These are phyloP conservation scores for Camellia lanceoleosa DNA, from an alignment of 148 eudicot species.

Conservation along the genomic window DNA sequence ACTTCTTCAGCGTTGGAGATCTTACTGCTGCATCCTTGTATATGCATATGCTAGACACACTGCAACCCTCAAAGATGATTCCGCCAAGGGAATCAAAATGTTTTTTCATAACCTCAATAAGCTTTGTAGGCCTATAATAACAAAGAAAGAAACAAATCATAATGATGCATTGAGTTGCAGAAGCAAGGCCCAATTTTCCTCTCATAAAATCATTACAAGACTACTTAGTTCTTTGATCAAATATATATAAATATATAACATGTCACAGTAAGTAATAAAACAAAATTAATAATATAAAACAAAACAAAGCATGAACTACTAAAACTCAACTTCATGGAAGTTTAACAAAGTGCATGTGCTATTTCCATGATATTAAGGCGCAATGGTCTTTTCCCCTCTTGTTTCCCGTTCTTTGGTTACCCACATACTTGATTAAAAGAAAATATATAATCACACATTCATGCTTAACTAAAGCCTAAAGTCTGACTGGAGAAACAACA, in stretches of 20 bases:
- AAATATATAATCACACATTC: not conserved
- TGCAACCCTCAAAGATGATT: slow-evolving; percentile 68
- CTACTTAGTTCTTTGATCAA: not conserved
- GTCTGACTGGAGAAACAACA: not conserved
- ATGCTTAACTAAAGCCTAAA: too few species aligned
- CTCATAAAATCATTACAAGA: not conserved
- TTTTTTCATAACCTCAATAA: slow-evolving; percentile 67
- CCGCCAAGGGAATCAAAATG: slow-evolving; percentile 79
- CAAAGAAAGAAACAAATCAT: slow-evolving; percentile 13
- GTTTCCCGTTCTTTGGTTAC: not conserved
- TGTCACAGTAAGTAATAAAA: not conserved
- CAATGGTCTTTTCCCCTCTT: not conserved
- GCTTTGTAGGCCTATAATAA: slow-evolving; percentile 68
- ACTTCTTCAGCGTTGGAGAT: slow-evolving; percentile 7
- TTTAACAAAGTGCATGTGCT: not conserved
- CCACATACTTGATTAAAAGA: not conserved
- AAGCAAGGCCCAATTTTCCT: slow-evolving; percentile 1
- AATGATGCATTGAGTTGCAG: not conserved
- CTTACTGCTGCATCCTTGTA: slow-evolving; percentile 87
- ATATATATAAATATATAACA: not conserved
- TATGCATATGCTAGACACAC: slow-evolving; percentile 62
- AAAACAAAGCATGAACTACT: not conserved
- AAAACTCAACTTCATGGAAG: not conserved
- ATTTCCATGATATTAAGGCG: not conserved
- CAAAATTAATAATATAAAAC: not conserved